Evolutionary conservation across 345 rosid species (phyloP).

Genomic region (Litchi chinensis): DNA sequence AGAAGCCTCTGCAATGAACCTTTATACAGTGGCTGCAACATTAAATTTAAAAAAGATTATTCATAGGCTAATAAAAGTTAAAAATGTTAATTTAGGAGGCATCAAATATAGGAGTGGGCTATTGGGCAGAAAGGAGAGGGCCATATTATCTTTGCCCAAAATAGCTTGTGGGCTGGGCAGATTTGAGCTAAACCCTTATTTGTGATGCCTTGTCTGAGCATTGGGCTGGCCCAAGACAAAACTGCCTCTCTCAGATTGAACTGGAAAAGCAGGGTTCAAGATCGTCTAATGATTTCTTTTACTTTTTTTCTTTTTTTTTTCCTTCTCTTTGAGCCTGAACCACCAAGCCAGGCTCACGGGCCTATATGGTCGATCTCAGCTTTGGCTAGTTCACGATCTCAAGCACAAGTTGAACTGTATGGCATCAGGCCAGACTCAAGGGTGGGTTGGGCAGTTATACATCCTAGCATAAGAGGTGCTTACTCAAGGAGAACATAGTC

Average conservation of each 20-base stretch:
- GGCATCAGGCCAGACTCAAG: background rate
- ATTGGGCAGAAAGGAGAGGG: background rate
- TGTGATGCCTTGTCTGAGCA: background rate
- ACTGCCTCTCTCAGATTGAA: background rate
- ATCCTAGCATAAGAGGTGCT: background rate
- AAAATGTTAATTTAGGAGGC: background rate
- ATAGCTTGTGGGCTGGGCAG: background rate
- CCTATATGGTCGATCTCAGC: background rate
- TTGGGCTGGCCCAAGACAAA: background rate
- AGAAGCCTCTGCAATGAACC: constrained; percentile 93
- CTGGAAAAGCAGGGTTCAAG: background rate
- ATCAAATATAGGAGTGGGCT: background rate
- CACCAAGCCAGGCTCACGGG: background rate
- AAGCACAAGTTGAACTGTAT: background rate
- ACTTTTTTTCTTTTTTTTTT: background rate
- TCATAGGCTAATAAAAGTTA: background rate
- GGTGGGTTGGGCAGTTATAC: background rate
- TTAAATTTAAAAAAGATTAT: background rate
- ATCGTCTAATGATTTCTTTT: background rate
- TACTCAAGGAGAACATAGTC: background rate
- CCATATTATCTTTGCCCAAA: background rate
- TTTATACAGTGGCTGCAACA: constrained; percentile 84
- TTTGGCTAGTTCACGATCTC: background rate
- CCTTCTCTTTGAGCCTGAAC: background rate
- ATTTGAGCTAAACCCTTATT: background rate